A percentile compares a stretch with the other conserved stretches of the same genome.
phyloP scores from a whole-genome alignment of 1,139 yeast genomes.

The Pichia sp. region DNA sequence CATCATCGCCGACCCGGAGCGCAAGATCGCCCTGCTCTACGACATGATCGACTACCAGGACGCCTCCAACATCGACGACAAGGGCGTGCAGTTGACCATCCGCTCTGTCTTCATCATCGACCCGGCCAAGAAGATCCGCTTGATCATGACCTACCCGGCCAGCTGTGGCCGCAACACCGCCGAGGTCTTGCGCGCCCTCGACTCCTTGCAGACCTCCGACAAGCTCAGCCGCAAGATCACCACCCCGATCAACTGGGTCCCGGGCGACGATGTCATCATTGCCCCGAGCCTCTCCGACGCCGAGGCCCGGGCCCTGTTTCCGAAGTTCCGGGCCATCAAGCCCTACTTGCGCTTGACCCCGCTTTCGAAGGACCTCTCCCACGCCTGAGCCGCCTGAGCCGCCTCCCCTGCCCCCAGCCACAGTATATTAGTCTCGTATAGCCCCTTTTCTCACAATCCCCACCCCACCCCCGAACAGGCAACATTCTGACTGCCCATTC shows the following conservation, averaged over 20 bases:
- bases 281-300: constrained; percentile 69
- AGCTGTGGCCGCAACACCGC: constrained; percentile 87
- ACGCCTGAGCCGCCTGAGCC: neutral
- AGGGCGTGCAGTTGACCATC: constrained; percentile 64
- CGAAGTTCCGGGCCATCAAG: constrained; percentile 70
- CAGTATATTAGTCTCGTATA: too few relatives aligned
- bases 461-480: too few relatives aligned
- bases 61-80: constrained; percentile 53
- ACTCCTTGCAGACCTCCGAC: constrained; percentile 75
- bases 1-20: constrained; percentile 70
- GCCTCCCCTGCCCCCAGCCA: neutral
- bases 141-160: constrained; percentile 76
- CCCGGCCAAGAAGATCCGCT: constrained; percentile 69
- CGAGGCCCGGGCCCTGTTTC: constrained; percentile 69
- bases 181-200: constrained; percentile 76
- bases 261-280: constrained; percentile 82
- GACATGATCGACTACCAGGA: constrained; percentile 78
- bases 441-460: too few relatives aligned
- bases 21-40: constrained; percentile 63
- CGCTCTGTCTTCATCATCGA: constrained; percentile 82
- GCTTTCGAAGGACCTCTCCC: constrained; percentile 8
- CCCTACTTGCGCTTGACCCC: constrained; percentile 66
- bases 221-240: constrained; percentile 52
- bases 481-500: too few relatives aligned
- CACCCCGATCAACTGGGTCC: constrained; percentile 84